A percentile compares a stretch with the other conserved stretches of the same genome.
Conservation (phyloP, 2,329 filamentous ascomycete species). For the Arthrobotrys conoides region DNA sequence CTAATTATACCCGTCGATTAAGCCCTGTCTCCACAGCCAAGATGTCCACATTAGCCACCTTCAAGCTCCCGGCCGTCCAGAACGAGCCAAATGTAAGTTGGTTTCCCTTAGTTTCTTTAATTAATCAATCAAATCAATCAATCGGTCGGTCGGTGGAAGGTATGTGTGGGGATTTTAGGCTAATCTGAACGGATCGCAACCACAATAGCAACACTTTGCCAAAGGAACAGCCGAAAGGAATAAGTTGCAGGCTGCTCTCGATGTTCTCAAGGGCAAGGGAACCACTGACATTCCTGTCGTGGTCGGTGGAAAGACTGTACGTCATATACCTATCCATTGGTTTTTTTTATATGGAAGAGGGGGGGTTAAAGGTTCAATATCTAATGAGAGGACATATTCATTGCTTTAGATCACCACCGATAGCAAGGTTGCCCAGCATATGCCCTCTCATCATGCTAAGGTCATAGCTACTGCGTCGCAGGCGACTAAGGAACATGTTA, state of each 20-base stretch:
- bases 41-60: conserved; percentile 79
- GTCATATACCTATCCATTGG: conserved; percentile 62
- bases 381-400: not conserved
- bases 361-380: not conserved
- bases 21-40: conserved; percentile 48
- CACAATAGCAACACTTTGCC: conserved; percentile 82
- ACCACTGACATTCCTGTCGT: conserved; percentile 85
- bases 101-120: conserved; percentile 66
- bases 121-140: not conserved
- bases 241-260: conserved; percentile 80
- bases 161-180: conserved; percentile 7
- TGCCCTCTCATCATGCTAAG: conserved; percentile 84
- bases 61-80: conserved; percentile 86
- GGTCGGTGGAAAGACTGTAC: conserved; percentile 84
- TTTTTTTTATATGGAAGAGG: no score
- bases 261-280: conserved; percentile 76
- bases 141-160: not conserved
- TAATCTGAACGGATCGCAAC: conserved; percentile 16
- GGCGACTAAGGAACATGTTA: conserved; percentile 82
- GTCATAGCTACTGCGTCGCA: conserved; percentile 87
- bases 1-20: conserved; percentile 41
- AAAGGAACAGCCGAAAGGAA: conserved; percentile 85
- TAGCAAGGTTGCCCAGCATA: conserved; percentile 78
- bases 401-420: conserved; percentile 78
- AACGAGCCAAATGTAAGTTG: conserved; percentile 94